Evolutionary conservation across 306 rosid genomes (phyloP), one percentile per base, ranked within the genome.

Genomic region (Pueraria montana): DNA sequence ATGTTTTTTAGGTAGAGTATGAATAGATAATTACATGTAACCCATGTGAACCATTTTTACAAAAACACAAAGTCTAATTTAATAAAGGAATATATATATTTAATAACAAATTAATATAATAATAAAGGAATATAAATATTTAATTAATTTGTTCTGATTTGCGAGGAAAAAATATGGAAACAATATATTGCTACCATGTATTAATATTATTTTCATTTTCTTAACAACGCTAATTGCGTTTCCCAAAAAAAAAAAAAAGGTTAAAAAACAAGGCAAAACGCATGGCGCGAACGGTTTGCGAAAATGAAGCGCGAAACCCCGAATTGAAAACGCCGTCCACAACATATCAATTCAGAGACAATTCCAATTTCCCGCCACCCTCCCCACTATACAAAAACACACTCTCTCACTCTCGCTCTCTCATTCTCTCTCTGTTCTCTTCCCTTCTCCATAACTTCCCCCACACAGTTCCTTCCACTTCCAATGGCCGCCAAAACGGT

Each of bases 401-500:
- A 8, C 68, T 16, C 49, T 11, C 58, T 8, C 72, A 2, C 50
- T 5, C 24, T 24, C 4, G 38, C 48, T 9, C 8, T 5, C 36
- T 6, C 10, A 43, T 7, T 66, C 18, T 46, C 43, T 69, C 18
- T 11, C 40, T 34, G 8, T 34, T 34, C 32, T 1, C 32, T 27
- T 3, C 32, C 50, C 0, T 71, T 24, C 58, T 70, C 40, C 40
- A 3, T 7, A 71, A 9, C 6, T 42, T 66, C 1, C 16, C 27
- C 2, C 2, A 3, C 30, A 38, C 16, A 24, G 3, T 6, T 30
- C 18, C 2, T 16, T 63, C 34, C 70, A 77, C 2, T 16, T 63
- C 34, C 70, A 77, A 96, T 92, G 99, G 89, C 91, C 8, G 87
- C 90, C 6, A 85, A 72, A 64, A 36, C 89, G 0, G 69, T 88